Base-by-base conservation (phyloP, 2,329 filamentous ascomycete species). In the Aureobasidium musti region DNA sequence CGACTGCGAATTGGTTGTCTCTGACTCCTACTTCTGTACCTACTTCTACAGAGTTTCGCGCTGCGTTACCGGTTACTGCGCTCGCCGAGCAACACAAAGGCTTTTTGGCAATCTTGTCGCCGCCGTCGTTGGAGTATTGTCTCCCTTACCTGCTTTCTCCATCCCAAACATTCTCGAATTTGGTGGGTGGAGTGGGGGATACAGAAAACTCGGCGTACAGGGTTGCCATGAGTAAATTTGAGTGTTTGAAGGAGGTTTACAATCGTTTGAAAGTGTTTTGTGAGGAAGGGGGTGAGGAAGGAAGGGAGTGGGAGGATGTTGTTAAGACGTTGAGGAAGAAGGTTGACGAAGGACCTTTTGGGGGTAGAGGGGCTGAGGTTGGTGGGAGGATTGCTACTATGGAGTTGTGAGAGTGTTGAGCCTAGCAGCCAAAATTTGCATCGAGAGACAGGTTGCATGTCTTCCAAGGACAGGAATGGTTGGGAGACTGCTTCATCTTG, bases 121-220 rank as follows among this genome's bases (percentile, higher is more conserved):
- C 84, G 0, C 82, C 77, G 56, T 83, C 79, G 53, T 77, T 81
- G 67, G 82, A 77, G 63, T 79, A 79, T 2, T 78, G 86, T 0
- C 73, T 87, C 0, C 85, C 85, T 0, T 86, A 83, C 70, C 77
- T 88, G 2, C 80, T 87, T 65, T 83, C 82, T 64, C 84, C 84
- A 3, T 81, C 85, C 1, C 82, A 82, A 35, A 83, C 82, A 0
- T 86, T 85, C 68, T 81, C 82, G 14, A 85, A 85, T 64, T 79
- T 87, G n/a, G 84, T 86, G 0, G 84, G 83, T 17, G 85, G 85
- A 11, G 78, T 81, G 11, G 84, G 83, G 2, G 85, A 87, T 71
- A 76, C 81, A 0, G 83, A 87, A 71, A 84, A 82, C 69, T 80
- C 83, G 1, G 84, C 85, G 3, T 87, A 84, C 75, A 81, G 82